Evolutionary conservation across 352 stramenopile genomes (phyloP).

Genomic region (Globisporangium lucens): DNA sequence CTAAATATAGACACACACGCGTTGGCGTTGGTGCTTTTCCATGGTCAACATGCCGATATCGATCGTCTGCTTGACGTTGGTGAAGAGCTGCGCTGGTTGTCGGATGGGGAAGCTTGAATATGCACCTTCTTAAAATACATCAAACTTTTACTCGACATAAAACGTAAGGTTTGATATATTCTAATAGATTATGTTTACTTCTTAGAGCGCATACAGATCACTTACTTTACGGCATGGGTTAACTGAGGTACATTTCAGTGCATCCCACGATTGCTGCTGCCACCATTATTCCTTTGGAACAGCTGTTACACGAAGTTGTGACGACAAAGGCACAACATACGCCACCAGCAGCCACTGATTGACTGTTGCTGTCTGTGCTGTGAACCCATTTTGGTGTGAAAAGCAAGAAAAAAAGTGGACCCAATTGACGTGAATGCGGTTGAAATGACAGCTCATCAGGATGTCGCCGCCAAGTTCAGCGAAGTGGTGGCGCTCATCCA

Average conservation of each 20-base stretch:
- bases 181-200: too few relatives aligned
- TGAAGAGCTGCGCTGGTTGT: not conserved
- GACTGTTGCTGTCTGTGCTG: not conserved
- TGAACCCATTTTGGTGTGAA: constrained; percentile 5
- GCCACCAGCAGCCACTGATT: not conserved
- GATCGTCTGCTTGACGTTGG: not conserved
- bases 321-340: not conserved
- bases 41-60: not conserved
- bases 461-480: constrained; percentile 32
- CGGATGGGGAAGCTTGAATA: not conserved
- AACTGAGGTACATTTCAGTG: not conserved
- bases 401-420: not conserved
- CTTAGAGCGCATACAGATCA: too few relatives aligned
- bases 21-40: not conserved
- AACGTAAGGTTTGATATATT: too few relatives aligned
- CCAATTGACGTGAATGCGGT: not conserved
- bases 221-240: too few relatives aligned
- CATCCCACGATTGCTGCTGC: not conserved
- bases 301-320: not conserved
- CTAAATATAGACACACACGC: not conserved
- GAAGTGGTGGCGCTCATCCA: constrained; percentile 53
- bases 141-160: too few relatives aligned
- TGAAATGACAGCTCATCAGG: constrained; percentile 3
- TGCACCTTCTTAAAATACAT: too few relatives aligned
- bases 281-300: not conserved